Base-by-base conservation (phyloP, 2,329 filamentous ascomycete genomes). In the Nemania abortiva region DNA sequence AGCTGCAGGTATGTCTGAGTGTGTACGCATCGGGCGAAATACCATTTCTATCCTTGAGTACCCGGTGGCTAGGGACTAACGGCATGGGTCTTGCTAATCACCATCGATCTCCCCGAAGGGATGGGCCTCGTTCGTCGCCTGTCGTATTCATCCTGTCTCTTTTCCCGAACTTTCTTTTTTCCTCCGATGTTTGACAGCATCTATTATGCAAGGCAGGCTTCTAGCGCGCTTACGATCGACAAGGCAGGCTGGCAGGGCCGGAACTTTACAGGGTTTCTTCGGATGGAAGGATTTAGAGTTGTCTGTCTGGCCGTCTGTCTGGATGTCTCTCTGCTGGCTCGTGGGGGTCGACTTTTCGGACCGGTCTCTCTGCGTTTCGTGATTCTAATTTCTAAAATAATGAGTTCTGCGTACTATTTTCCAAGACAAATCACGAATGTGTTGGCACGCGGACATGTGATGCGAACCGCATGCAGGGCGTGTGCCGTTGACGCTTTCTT, bases 171-270 rank as follows among this genome's bases (percentile, higher is more conserved):
- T 55, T 55, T 55, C 52, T 55, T 57, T 50, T 50, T 52, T 52
- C 42, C 24, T 2, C 53, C 29, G 22, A 63, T 50, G 27, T 50
- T 57, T 63, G 50, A 63, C 49, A 54, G 27, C 37, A 22, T 7
- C 20, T 42, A 63, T 55, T 27, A 64, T 64, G 61, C 61, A 57
- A 29, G 53, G 27, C 42, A n/a, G 29, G 20, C 4, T 22, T 57
- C 9, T 39, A 54, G 59, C 31, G 37, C 37, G 7, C 22, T 18
- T 42, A 15, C 22, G 22, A 52, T 52, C 22, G 24, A 52, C 13
- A 22, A 18, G n/a, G 22, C 45, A 31, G 37, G 29, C 10, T 34
- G 10, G 20, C 20, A 29, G 24, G 58, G 31, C 31, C 29, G 42
- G 42, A 39, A 57, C 27, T 37, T 50, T 57, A 18, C 20, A 24